Evolutionary conservation across 768 basidiomycete genomes (phyloP), one percentile per base, ranked within the genome.

Genomic region (Amyloporia xantha): DNA sequence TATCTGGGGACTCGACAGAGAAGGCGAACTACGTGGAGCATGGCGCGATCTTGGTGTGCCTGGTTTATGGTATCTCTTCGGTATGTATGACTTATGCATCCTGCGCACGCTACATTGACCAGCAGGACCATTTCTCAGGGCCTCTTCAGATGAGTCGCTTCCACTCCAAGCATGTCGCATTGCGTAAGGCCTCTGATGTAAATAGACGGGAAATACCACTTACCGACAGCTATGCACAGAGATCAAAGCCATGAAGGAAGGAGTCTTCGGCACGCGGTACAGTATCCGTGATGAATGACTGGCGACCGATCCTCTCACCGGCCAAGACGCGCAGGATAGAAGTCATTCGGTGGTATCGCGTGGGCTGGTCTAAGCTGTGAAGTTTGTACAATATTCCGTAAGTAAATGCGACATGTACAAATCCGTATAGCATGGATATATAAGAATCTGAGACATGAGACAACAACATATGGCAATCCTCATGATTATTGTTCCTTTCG

Each of bases 151-250:
- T 78, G 52, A 77, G 76, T 49, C 71, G 84, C 0, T 84, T 84
- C 71, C 73, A 82, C 61, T 85, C 84, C 3, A 83, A 77, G 49
- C 80, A 80, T 56, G 43, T 85, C 30, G 82, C 81, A 0, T 67
- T 84, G 41, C 81, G 81, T 85, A 59, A 59, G 4, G 25, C 23
- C 42, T 19, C 10, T 53, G 47, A 23, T 38, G 17, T 45, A 2
- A 40, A 5, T n/a, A 26, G 13, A 3, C 27, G 30, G 15, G 26
- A 7, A 15, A 17, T 13, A 10, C 12, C 2, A 30, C 5, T 43
- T 17, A 45, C 30, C 38, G 38, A 23, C 41, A 26, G 36, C 7
- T n/a, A 5, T 17, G 13, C 44, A 44, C 60, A 85, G 84, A 86
- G 65, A 85, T 86, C 60, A 86, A 84, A 59, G 84, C 83, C 0